These are phyloP conservation scores for Limtongia smithiae DNA, from an alignment of 805 yeast genomes.

Conservation along the genomic window DNA sequence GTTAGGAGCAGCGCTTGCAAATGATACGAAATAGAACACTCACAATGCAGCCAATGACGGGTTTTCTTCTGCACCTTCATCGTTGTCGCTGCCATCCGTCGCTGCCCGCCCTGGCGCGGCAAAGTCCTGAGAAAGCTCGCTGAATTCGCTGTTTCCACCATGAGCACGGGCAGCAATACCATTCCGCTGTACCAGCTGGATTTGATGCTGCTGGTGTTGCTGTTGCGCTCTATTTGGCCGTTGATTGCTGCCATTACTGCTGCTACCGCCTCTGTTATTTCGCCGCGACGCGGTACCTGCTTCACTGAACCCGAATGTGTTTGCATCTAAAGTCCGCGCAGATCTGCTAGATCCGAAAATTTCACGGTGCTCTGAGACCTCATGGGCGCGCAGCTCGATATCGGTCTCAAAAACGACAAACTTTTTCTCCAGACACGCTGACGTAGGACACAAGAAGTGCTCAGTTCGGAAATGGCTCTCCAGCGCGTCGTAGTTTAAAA, in stretches of 20 bases:
- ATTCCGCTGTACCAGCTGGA: no score
- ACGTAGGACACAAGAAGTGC: conserved; percentile 77
- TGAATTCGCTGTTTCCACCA: no score
- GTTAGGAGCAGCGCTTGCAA: no score
- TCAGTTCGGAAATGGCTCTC: conserved; percentile 67
- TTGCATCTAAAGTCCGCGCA: conserved; percentile 21
- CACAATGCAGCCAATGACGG: no score
- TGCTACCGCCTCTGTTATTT: not conserved
- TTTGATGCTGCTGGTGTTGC: no score
- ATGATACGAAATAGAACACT: no score
- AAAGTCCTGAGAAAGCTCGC: no score
- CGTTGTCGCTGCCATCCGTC: no score
- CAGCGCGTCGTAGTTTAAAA: conserved; percentile 68
- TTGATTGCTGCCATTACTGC: not conserved
- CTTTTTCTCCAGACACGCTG: conserved; percentile 76
- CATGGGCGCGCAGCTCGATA: conserved; percentile 81
- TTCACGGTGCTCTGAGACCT: conserved; percentile 75
- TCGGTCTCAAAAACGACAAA: conserved; percentile 90
- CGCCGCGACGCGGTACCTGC: conserved; percentile 1
- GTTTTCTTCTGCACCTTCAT: no score
- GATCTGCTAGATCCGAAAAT: conserved; percentile 40
- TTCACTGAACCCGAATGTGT: conserved; percentile 16
- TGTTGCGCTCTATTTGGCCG: no score
- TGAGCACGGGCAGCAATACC: no score
- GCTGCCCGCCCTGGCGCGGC: no score